Conservation (phyloP, 352 stramenopile species). For the Pseudoperonospora humuli region DNA sequence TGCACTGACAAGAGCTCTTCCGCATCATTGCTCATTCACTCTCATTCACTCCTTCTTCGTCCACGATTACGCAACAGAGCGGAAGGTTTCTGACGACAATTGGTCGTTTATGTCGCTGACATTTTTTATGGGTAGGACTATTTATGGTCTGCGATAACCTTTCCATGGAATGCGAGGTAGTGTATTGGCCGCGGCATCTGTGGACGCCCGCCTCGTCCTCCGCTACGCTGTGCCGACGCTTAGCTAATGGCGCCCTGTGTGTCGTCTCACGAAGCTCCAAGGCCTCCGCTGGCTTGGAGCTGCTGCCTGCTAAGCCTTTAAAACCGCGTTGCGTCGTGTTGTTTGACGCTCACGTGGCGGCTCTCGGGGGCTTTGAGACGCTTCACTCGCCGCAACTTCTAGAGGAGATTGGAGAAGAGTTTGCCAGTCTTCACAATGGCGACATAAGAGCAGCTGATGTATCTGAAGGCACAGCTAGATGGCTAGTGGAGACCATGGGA, state of each 20-base stretch:
- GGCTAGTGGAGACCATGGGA: conserved; percentile 8
- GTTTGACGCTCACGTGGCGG: conserved; percentile 20
- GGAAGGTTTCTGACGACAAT: too few relatives aligned
- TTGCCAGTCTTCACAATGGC: background rate
- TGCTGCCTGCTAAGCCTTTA: conserved; percentile 2
- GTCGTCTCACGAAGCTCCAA: conserved; percentile 21
- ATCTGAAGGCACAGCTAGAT: too few relatives aligned
- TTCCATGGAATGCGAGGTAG: conserved; percentile 19
- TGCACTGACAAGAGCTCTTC: too few relatives aligned
- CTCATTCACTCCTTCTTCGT: too few relatives aligned
- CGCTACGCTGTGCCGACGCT: conserved; percentile 13
- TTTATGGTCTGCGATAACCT: background rate
- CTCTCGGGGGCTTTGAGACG: conserved; percentile 13
- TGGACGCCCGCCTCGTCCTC: conserved; percentile 4
- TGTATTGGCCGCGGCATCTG: conserved; percentile 44
- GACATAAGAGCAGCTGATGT: background rate
- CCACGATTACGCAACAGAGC: too few relatives aligned
- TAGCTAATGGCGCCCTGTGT: conserved; percentile 19
- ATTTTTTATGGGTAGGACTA: background rate
- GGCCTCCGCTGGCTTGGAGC: conserved; percentile 3
- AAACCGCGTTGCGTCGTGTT: conserved; percentile 16
- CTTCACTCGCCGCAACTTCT: conserved; percentile 15
- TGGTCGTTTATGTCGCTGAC: background rate
- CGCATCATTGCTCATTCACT: too few relatives aligned
- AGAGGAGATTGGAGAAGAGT: conserved; percentile 8